These are phyloP conservation scores for Tieghemiomyces parasiticus DNA, from an alignment of 192 early-diverging fungal species.

Conservation along the genomic window DNA sequence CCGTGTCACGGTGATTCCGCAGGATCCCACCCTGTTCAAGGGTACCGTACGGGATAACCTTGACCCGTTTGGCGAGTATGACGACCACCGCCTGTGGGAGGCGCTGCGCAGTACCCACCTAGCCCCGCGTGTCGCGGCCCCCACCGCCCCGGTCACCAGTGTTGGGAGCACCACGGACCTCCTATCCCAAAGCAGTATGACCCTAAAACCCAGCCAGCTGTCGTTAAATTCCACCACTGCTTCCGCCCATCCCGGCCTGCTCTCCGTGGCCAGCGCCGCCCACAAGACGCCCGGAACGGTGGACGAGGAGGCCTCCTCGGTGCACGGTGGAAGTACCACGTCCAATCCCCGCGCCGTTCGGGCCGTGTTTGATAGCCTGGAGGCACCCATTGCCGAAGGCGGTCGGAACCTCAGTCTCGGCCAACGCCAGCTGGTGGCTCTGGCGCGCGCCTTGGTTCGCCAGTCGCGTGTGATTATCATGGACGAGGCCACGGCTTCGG, in stretches of 20 bases:
- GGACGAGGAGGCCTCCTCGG: no score
- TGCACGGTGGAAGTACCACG: no score
- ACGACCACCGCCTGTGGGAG: constrained; percentile 63
- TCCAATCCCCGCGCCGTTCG: not conserved
- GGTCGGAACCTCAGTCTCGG: constrained; percentile 67
- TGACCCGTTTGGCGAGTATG: constrained; percentile 71
- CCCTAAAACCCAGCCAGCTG: no score
- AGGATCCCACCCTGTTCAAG: constrained; percentile 73
- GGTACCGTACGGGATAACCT: constrained; percentile 76
- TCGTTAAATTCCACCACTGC: not conserved
- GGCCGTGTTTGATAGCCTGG: constrained; percentile 37
- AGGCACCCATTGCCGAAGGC: constrained; percentile 68
- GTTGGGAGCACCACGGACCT: no score
- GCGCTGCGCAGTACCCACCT: constrained; percentile 64
- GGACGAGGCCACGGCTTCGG: constrained; percentile 83
- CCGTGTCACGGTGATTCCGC: constrained; percentile 76
- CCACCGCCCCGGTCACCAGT: constrained; percentile 19
- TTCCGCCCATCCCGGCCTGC: not conserved
- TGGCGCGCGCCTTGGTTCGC: constrained; percentile 65
- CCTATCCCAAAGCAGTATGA: no score
- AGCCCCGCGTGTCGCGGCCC: not conserved
- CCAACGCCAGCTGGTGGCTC: constrained; percentile 61
- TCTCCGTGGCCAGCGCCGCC: no score
- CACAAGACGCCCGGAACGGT: constrained; percentile 7
- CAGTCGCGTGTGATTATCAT: constrained; percentile 51